Percentiles rank a stretch among this genome's conserved stretches.
phyloP scores from a whole-genome alignment of 768 basidiomycete species.

The Russula ochroleuca region DNA sequence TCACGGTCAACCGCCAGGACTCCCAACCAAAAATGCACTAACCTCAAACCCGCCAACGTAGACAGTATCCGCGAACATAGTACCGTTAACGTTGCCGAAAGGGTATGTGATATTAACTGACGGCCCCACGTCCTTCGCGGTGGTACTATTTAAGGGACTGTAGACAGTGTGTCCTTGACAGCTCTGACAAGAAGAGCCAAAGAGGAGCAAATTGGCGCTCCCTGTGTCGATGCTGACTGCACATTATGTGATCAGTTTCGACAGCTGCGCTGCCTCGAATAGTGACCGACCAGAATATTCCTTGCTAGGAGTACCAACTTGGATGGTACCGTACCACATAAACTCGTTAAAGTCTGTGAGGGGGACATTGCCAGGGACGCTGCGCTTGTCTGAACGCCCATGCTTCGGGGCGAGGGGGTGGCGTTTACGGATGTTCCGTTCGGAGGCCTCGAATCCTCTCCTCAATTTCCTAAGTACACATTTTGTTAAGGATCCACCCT shows the following conservation, averaged over 20 bases:
- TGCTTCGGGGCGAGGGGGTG: background rate
- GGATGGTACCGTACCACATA: background rate
- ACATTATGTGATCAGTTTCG: background rate
- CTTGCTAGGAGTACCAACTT: background rate
- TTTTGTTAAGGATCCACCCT: background rate
- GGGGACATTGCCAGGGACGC: background rate
- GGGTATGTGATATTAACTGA: too few relatives aligned
- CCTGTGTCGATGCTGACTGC: background rate
- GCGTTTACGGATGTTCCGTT: background rate
- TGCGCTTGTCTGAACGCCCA: background rate
- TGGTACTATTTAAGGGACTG: background rate
- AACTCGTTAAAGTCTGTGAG: rapidly evolving
- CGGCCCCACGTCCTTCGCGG: background rate
- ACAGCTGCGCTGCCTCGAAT: background rate
- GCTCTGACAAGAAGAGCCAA: background rate
- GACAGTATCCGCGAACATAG: background rate
- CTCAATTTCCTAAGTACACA: background rate
- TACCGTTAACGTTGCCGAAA: background rate
- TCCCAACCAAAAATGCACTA: background rate
- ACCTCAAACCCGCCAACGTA: background rate
- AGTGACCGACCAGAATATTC: background rate
- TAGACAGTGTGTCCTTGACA: background rate
- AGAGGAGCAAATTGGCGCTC: background rate
- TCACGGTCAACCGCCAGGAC: too few relatives aligned
- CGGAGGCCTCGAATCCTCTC: background rate